Evolutionary conservation across 2,329 filamentous ascomycete species (phyloP), one percentile per base, ranked within the genome.

Genomic region (Rhytidhysteron rufulum): DNA sequence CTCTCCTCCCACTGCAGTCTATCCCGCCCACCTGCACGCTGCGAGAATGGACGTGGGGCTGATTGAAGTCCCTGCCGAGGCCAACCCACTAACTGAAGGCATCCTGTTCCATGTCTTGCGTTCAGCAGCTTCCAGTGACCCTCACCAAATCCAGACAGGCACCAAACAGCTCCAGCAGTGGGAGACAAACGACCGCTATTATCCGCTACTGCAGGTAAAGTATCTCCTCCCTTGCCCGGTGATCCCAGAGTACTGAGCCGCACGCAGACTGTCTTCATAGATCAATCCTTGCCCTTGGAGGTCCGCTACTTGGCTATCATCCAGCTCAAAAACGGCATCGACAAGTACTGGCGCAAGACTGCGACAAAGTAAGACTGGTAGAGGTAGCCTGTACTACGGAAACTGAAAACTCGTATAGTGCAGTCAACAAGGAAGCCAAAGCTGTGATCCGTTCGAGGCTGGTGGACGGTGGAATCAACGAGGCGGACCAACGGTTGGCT

Each of bases 271-370:
- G 79, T 88, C 25, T 96, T 90, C 62, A 77, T 95, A 48, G 86
- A 95, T 68, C 82, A 81, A 45, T 80, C 81, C 2, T 71, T 94
- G 1, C 86, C 88, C 1, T 68, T 80, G 42, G 83, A 94, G 55
- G 79, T 91, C 39, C 86, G 93, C 45, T 89, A 95, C 57, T 82
- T 96, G 9, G 86, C 91, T 40, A 81, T 97, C 42, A 95, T 97
- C 51, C 87, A 95, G 61, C 76, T 98, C 39, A 97, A 97, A 64
- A 96, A 97, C 64, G 93, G 90, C 40, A 90, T 97, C 65, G 91
- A 97, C 62, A 89, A 85, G 61, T 88, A 89, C 66, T 98, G 93
- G 93, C 79, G 93, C 59, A 88, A 76, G 60, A 86, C 86, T 24
- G 81, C 87, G 36, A 78, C 85, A 41, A 81, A 83, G 60, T 78